Conservation (phyloP, 495 filamentous ascomycete genomes). For the Delitschia confertaspora region DNA sequence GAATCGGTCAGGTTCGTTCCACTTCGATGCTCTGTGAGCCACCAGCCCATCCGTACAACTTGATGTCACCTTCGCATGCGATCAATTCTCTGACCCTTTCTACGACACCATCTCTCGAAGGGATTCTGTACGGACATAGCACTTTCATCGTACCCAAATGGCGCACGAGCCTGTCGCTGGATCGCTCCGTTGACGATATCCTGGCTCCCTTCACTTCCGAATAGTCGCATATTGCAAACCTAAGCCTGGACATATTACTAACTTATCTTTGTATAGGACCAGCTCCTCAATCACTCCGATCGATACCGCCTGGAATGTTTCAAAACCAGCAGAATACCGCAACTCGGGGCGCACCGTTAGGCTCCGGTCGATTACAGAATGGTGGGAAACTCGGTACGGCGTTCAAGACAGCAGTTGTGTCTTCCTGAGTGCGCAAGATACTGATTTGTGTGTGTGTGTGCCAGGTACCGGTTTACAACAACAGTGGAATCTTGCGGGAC, state of each 20-base stretch:
- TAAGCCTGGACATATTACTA: not conserved
- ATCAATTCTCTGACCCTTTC: too few relatives aligned
- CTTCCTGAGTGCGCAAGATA: slow-evolving; percentile 1
- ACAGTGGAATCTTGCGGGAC: slow-evolving; percentile 40
- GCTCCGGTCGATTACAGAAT: slow-evolving; percentile 25
- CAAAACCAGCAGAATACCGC: slow-evolving; percentile 23
- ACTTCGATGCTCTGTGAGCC: slow-evolving; percentile 10
- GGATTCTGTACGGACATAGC: too few relatives aligned
- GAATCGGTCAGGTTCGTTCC: slow-evolving; percentile 25
- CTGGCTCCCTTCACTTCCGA: not conserved
- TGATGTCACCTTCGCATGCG: not conserved
- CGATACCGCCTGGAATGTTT: slow-evolving; percentile 25
- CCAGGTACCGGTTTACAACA: slow-evolving; percentile 21
- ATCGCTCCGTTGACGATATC: too few relatives aligned
- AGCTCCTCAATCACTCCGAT: slow-evolving; percentile 20
- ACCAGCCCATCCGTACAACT: not conserved
- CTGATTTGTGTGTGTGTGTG: slow-evolving; percentile 9
- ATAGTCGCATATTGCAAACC: not conserved
- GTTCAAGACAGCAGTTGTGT: slow-evolving; percentile 4
- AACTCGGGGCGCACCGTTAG: slow-evolving; percentile 20
- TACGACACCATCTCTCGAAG: too few relatives aligned
- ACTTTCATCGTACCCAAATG: too few relatives aligned
- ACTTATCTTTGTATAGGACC: slow-evolving; percentile 17
- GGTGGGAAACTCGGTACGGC: slow-evolving; percentile 30
- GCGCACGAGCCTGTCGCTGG: too few relatives aligned